These are phyloP conservation scores for Solanum lycopersicoides DNA, from an alignment of 257 asterid species.

Conservation along the genomic window DNA sequence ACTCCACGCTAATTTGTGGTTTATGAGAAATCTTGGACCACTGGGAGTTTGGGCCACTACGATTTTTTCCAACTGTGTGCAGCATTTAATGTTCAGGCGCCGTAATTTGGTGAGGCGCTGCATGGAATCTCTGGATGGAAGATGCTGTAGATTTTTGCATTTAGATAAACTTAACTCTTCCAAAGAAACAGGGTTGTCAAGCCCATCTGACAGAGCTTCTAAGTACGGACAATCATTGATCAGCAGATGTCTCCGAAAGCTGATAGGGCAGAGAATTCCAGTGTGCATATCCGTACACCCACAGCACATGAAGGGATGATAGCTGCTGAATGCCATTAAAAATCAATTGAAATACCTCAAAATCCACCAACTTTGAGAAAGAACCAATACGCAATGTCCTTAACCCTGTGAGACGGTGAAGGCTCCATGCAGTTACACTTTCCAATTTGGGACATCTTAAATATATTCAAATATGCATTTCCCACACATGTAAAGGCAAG, in stretches of 20 bases:
- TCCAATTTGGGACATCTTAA: neutral
- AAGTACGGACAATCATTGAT: neutral
- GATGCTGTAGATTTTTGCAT: neutral
- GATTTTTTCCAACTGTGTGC: neutral
- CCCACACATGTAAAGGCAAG: neutral
- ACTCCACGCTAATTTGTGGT: neutral
- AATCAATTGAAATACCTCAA: neutral
- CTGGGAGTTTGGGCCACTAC: neutral
- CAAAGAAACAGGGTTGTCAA: neutral
- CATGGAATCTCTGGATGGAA: neutral
- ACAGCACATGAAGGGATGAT: neutral
- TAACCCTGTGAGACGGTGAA: neutral
- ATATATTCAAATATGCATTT: neutral
- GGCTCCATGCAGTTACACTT: neutral
- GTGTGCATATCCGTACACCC: neutral
- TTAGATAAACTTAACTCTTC: fast-evolving
- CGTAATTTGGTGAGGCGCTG: neutral
- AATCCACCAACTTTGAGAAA: neutral
- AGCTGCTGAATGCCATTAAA: neutral
- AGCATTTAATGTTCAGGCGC: neutral
- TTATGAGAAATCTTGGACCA: neutral
- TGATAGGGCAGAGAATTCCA: constrained; percentile 1
- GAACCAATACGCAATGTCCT: neutral
- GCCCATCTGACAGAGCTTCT: neutral
- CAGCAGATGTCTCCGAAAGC: neutral